Percentiles rank a stretch among this genome's conserved stretches.
phyloP scores from a whole-genome alignment of 345 rosid genomes.

The Murraya koenigii region DNA sequence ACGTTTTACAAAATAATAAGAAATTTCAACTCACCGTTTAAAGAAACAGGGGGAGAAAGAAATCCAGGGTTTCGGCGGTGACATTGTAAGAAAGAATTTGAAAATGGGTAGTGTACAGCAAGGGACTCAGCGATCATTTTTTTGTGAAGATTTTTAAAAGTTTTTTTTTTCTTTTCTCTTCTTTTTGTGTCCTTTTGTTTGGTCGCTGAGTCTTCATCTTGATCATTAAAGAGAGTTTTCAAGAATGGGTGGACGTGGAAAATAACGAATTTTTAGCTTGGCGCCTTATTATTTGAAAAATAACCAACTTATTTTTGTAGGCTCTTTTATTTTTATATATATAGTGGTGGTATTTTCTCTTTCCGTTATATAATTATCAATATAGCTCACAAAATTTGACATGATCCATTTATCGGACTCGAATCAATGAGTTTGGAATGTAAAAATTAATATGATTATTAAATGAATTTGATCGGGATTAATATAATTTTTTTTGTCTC shows the following conservation, averaged over 20 bases:
- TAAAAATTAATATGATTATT: no score
- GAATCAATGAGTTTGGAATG: accelerated
- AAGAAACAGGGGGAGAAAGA: slow-evolving; percentile 1
- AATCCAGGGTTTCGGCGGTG: not conserved
- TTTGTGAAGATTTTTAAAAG: not conserved
- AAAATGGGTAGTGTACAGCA: slow-evolving; percentile 10
- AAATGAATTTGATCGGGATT: no score
- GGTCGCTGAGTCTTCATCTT: not conserved
- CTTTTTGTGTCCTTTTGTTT: not conserved
- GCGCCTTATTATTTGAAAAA: slow-evolving; percentile 9
- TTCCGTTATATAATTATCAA: no score
- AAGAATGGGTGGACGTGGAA: slow-evolving; percentile 13
- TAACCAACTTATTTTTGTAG: not conserved
- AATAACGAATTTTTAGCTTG: slow-evolving; percentile 2
- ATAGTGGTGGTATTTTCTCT: no score
- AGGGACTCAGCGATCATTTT: slow-evolving; percentile 29
- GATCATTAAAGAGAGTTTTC: not conserved
- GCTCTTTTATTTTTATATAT: no score
- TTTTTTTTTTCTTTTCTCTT: not conserved
- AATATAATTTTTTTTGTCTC: no score
- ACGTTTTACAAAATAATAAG: not conserved
- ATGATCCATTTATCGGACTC: no score
- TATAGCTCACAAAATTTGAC: no score
- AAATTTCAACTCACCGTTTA: slow-evolving; percentile 21
- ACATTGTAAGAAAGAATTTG: slow-evolving; percentile 5